Percentiles rank a stretch among this genome's conserved stretches.
These are phyloP conservation scores for Geotrichum histeridarum DNA, from an alignment of 1,139 yeast genomes.

Conservation along the genomic window DNA sequence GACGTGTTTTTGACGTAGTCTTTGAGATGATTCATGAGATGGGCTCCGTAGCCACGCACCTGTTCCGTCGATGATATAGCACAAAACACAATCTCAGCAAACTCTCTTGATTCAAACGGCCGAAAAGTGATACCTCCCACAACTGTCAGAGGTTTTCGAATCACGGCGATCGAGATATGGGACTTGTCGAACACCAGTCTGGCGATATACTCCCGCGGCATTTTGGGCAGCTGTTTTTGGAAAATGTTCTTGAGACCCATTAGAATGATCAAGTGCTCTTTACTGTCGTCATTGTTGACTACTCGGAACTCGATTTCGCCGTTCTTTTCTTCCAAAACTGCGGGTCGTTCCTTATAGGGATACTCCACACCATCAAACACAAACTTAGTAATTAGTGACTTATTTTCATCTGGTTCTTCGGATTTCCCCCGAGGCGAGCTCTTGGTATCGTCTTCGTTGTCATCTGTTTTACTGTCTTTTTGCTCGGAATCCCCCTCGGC, in stretches of 20 bases:
- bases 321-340: conserved; percentile 86
- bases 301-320: conserved; percentile 92
- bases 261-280: conserved; percentile 81
- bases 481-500: not conserved
- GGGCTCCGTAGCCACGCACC: conserved; percentile 98
- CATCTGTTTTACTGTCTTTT: not conserved
- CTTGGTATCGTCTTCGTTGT: not conserved
- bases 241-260: conserved; percentile 94
- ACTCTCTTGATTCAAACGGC: conserved; percentile 83
- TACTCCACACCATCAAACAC: conserved; percentile 72
- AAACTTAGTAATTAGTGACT: conserved; percentile 42
- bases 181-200: conserved; percentile 89
- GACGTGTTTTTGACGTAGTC: conserved; percentile 82
- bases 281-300: conserved; percentile 87
- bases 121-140: conserved; percentile 97
- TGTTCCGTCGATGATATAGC: conserved; percentile 97
- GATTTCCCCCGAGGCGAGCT: not conserved
- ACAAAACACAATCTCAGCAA: conserved; percentile 97
- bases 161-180: conserved; percentile 93
- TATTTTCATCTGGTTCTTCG: not conserved
- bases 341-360: conserved; percentile 85
- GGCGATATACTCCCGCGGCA: conserved; percentile 97
- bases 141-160: conserved; percentile 85
- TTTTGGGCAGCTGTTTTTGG: conserved; percentile 94
- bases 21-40: conserved; percentile 92